Evolutionary conservation across 2,329 filamentous ascomycete species (phyloP), one percentile per base, ranked within the genome.

Genomic region (Beauveria sp.): DNA sequence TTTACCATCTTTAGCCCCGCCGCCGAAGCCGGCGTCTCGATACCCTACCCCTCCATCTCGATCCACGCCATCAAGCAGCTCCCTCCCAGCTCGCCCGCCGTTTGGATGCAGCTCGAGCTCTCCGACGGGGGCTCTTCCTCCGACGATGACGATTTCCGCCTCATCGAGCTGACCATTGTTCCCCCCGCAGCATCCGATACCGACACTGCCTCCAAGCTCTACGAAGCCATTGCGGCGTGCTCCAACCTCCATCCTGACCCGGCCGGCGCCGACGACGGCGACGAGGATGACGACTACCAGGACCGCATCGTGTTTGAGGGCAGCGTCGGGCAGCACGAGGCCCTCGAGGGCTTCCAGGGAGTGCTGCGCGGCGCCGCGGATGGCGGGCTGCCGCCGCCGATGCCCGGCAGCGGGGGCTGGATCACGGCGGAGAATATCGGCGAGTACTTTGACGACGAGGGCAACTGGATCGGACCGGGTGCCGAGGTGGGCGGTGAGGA

Each of bases 371-470:
- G 81, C 18, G 72, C 74, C 14, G 67, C 67, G 6, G 74, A 77
- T 60, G 82, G 82, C 0, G 81, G 79, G 2, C 69, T 88, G 26
- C 86, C 86, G n/a, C 85, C 85, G 1, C 83, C 86, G 0, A 83
- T 89, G 72, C 88, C 89, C 0, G 89, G 89, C 1, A 90, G 88
- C 55, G 84, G 84, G 0, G 89, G 89, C 0, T 93, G 90, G 90
- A 92, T 98, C 70, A 98, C 93, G 18, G 89, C 90, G 9, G 93
- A 96, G 61, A 98, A 97, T 68, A 87, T 96, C 71, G 80, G 88
- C 65, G 84, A 96, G 67, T 96, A 86, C 70, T 90, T 95, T 73
- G 90, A 95, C 67, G 86, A 83, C 64, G 82, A 92, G 9, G 91
- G 91, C 3, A 92, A 93, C 70, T 93, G 88, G 83, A 88, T 89